Evolutionary conservation across 225 moss, liverwort and hornwort species (phyloP), one percentile per base, ranked within the genome.

Genomic region (Thuidium tamariscinum): DNA sequence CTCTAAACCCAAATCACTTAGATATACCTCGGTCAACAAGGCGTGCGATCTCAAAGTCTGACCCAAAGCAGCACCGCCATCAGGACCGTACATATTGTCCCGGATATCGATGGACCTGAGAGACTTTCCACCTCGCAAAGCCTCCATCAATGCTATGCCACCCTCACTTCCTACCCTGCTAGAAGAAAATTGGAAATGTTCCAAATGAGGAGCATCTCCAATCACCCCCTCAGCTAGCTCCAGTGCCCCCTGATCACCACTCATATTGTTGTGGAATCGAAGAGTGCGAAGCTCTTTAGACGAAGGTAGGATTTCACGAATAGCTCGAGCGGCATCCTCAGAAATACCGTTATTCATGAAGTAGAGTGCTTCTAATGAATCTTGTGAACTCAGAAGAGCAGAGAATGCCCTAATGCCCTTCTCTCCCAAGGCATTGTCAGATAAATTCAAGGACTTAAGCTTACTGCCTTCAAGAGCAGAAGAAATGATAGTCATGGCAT

Each of bases 311-410:
- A 98, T 91, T 82, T 98, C 97, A 59, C 95, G 89, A 30, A 98
- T 96, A n/a, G 98, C 96, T 78, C 84, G 88, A 59, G 98, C 98
- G 59, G 98, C 98, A 85, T 97, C 93, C 82, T 94, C 95, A 30
- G 98, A 98, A 49, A 98, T 98, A 66, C 98, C 98, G 67, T 98
- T 98, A 69, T 98, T 98, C 94, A 98, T 98, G 87, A 98, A 98
- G 83, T 94, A 96, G 62, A 98, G 87, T 52, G 94, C 92, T 89
- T 98, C 90, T 87, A 98, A 87, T 37, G 95, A 94, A 87, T 83
- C 91, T 62, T 98, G 98, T 29, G 96, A 94, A 85, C 94, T 90
- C 90, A 98, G 56, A 21, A 98, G 94, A 23, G 94, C 92, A 39
- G 95, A 92, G 82, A 98, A 98, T 54, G 98, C 98, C 80, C 98